phyloP scores from a whole-genome alignment of 192 early-diverging fungal genomes.

The Coemansia sp. region DNA sequence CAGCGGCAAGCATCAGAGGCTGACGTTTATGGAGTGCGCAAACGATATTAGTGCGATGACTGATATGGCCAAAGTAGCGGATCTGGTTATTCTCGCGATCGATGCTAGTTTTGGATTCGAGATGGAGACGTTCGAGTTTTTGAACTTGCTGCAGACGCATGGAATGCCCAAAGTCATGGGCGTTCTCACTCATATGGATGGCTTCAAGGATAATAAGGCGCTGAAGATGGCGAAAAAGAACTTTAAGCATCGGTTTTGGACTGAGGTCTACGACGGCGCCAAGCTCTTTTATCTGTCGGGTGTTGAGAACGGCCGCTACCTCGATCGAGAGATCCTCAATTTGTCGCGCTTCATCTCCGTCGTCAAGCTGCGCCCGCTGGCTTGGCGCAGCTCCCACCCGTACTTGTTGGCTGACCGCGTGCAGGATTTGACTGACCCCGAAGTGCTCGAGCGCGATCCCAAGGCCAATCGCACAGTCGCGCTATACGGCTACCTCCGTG shows the following conservation, averaged over 20 bases:
- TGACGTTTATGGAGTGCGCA: slow-evolving; percentile 96
- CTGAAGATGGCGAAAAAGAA: slow-evolving; percentile 87
- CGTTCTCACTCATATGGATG: slow-evolving; percentile 93
- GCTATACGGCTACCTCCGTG: slow-evolving; percentile 93
- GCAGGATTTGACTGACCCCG: slow-evolving; percentile 95
- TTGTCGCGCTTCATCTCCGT: slow-evolving; percentile 97
- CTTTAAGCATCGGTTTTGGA: slow-evolving; percentile 99
- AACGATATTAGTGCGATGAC: slow-evolving; percentile 99
- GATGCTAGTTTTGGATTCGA: slow-evolving; percentile 99
- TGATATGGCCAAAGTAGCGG: slow-evolving; percentile 95
- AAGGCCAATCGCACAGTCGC: slow-evolving; percentile 91
- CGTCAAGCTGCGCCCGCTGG: slow-evolving; percentile 94
- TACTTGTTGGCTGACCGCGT: slow-evolving; percentile 96
- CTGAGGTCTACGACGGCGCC: slow-evolving; percentile 99
- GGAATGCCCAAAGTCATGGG: slow-evolving; percentile 99
- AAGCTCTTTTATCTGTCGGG: slow-evolving; percentile 99
- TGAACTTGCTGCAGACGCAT: slow-evolving; percentile 95
- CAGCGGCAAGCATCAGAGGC: slow-evolving; percentile 87
- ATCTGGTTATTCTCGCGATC: slow-evolving; percentile 90
- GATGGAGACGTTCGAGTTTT: slow-evolving; percentile 99
- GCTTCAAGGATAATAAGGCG: slow-evolving; percentile 91
- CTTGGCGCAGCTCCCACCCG: slow-evolving; percentile 98
- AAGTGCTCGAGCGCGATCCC: slow-evolving; percentile 72
- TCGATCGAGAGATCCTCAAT: slow-evolving; percentile 92
- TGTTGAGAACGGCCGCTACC: slow-evolving; percentile 90